These are phyloP conservation scores for Aspergillus mulundensis DNA, from an alignment of 495 filamentous ascomycete species.

Conservation along the genomic window DNA sequence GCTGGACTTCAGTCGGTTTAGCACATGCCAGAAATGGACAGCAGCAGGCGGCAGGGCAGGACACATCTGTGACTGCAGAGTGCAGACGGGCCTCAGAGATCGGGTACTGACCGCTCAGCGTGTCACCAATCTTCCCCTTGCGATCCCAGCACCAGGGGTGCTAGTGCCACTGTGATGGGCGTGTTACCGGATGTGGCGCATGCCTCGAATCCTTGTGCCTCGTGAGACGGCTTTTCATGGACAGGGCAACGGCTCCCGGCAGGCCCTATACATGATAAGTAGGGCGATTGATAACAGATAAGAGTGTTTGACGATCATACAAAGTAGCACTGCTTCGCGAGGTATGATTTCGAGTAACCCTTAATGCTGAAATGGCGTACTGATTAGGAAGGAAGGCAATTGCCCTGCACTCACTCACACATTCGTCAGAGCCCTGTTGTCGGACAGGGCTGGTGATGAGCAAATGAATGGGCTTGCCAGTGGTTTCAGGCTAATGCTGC, in stretches of 20 bases:
- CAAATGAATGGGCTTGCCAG: not conserved
- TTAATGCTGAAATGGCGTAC: not conserved
- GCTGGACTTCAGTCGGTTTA: not conserved
- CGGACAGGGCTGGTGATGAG: not conserved
- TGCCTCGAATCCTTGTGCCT: conserved; percentile 1
- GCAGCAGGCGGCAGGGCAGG: not conserved
- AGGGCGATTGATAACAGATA: conserved; percentile 9
- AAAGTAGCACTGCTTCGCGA: not conserved
- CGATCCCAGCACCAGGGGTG: not conserved
- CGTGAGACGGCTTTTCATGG: not conserved
- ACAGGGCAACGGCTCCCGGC: conserved; percentile 1
- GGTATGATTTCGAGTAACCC: conserved; percentile 3
- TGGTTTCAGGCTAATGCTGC: not conserved
- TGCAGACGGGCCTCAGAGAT: not conserved
- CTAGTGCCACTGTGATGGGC: not conserved
- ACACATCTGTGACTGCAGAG: conserved; percentile 5
- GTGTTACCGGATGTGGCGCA: conserved; percentile 6
- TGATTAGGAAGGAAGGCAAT: not conserved
- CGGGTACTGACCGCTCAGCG: conserved; percentile 7
- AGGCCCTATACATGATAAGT: not conserved
- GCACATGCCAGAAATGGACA: conserved; percentile 2
- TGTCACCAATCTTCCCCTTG: conserved; percentile 1
- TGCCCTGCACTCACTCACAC: not conserved
- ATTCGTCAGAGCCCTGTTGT: not conserved
- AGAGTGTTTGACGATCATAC: not conserved